Evolutionary conservation across 163 green algal species (phyloP).

Genomic region (Chloroidium sp.): DNA sequence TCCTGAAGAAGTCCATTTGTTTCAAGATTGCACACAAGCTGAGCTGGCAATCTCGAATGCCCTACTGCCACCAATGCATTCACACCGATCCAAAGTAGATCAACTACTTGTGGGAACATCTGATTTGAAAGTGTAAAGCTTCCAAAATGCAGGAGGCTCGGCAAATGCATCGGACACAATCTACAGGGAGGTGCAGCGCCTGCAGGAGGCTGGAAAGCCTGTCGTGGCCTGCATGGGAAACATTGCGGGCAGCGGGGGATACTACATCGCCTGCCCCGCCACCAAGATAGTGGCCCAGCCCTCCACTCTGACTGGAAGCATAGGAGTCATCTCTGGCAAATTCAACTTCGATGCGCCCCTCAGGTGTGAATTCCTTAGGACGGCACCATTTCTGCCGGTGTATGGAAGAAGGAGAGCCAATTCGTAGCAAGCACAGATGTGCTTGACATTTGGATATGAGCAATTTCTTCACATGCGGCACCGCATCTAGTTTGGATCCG

Average conservation of each 20-base stretch:
- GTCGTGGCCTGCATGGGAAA: slow-evolving; percentile 61
- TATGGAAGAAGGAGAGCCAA: background rate
- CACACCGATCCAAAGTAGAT: no score
- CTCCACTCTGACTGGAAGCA: slow-evolving; percentile 50
- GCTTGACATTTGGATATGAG: background rate
- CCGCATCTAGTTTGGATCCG: background rate
- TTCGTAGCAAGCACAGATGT: background rate
- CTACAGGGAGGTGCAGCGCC: slow-evolving; percentile 15
- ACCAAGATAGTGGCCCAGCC: slow-evolving; percentile 42
- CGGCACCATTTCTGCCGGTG: background rate
- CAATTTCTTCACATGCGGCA: background rate
- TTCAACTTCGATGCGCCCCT: background rate
- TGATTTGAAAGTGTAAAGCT: background rate
- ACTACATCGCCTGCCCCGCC: slow-evolving; percentile 24
- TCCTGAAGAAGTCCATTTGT: no score
- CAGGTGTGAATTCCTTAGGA: no score
- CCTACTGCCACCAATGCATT: no score
- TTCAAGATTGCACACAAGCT: background rate
- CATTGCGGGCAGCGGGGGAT: slow-evolving; percentile 44
- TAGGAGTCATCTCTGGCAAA: slow-evolving; percentile 37
- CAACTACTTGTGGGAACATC: no score
- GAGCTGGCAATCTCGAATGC: background rate
- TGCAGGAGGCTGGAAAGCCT: slow-evolving; percentile 20
- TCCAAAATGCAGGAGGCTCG: slow-evolving; percentile 16
- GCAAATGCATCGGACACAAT: slow-evolving; percentile 30